Evolutionary conservation across 1,284 basidiomycete genomes (phyloP).

Genomic region (Cutaneotrichosporon sp.): DNA sequence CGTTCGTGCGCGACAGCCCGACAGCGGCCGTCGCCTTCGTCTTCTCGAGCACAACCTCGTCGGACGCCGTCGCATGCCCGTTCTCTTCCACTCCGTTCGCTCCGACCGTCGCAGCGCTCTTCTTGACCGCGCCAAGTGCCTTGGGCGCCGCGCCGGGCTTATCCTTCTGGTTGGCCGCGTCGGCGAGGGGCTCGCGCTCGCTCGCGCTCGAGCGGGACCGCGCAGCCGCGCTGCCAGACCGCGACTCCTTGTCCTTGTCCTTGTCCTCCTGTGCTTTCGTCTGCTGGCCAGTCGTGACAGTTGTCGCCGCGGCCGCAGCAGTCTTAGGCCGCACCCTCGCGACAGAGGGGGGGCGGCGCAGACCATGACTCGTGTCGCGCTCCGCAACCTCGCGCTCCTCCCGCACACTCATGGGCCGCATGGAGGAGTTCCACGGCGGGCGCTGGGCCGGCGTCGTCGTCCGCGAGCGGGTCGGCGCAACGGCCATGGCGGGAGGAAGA

Average conservation of each 20-base stretch:
- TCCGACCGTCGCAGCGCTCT: no score
- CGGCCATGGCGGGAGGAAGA: constrained; percentile 26
- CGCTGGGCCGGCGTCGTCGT: background rate
- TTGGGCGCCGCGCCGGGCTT: background rate
- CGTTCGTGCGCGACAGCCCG: background rate
- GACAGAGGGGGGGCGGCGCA: background rate
- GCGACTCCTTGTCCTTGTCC: background rate
- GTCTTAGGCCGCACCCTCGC: no score
- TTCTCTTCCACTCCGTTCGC: no score
- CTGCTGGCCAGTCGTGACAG: no score
- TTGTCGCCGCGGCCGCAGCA: no score
- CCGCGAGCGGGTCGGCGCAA: background rate
- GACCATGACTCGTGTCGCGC: background rate
- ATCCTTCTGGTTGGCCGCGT: background rate
- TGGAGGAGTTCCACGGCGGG: background rate
- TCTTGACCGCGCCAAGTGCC: no score
- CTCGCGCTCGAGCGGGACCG: background rate
- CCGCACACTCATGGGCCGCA: constrained; percentile 1
- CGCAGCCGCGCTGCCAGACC: background rate
- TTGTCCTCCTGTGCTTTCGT: no score
- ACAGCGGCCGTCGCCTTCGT: background rate
- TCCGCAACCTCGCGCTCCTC: constrained; percentile 1
- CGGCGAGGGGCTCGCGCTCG: background rate
- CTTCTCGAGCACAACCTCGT: constrained; percentile 1
- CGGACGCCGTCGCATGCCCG: background rate